Evolutionary conservation across 129 eudicot species (phyloP).

Genomic region (Saussurea involucrata): DNA sequence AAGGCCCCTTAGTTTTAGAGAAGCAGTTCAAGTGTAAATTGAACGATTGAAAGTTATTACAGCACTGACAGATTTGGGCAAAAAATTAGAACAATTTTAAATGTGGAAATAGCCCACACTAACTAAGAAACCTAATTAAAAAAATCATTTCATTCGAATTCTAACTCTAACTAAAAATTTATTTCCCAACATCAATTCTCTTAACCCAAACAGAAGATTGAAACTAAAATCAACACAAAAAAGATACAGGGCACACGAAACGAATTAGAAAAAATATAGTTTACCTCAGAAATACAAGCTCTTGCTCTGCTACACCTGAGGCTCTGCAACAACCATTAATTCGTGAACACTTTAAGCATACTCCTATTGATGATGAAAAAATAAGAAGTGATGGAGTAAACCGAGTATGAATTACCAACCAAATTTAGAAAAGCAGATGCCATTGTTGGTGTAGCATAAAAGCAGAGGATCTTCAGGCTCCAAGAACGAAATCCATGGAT

Average conservation of each 20-base stretch:
- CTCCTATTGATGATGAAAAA: background rate
- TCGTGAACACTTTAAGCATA: background rate
- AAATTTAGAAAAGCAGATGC: conserved; percentile 10
- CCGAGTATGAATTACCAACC: conserved; percentile 7
- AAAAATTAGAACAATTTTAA: background rate
- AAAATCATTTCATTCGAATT: background rate
- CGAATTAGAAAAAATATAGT: background rate
- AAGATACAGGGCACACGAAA: background rate
- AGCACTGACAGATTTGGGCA: background rate
- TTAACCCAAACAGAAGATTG: background rate
- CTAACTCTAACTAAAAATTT: background rate
- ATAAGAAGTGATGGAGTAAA: background rate
- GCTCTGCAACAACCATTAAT: conserved; percentile 6
- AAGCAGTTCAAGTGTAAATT: background rate
- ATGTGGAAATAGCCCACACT: background rate
- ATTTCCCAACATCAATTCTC: background rate
- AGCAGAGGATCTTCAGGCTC: background rate
- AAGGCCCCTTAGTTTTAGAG: background rate
- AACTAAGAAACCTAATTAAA: conserved; percentile 8
- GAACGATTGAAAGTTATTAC: background rate
- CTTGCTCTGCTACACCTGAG: conserved; percentile 4
- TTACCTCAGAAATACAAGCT: conserved; percentile 29
- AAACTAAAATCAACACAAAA: background rate
- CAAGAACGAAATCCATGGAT: background rate
- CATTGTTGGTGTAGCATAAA: conserved; percentile 14